Evolutionary conservation across 176 grass and related monocot genomes (phyloP).

Genomic region (Paspalum vaginatum): DNA sequence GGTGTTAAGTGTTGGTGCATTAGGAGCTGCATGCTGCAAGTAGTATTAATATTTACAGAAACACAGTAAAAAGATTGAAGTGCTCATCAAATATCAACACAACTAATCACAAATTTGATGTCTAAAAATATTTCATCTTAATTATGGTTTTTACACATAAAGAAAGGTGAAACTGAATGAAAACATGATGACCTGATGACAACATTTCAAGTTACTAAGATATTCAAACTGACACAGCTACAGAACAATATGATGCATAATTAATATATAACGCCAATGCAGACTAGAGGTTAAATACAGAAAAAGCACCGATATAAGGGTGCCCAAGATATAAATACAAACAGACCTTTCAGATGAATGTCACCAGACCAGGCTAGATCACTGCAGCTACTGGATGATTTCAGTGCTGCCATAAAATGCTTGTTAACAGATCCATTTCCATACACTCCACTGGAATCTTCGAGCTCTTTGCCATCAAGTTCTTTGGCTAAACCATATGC

Average conservation of each 20-base stretch:
- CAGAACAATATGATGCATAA: conserved; percentile 17
- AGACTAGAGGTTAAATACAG: background rate
- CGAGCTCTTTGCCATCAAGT: conserved; percentile 56
- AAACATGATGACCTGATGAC: background rate
- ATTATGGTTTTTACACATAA: background rate
- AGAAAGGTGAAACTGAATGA: background rate
- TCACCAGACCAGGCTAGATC: conserved; percentile 86
- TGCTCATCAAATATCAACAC: conserved; percentile 8
- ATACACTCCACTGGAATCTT: conserved; percentile 46
- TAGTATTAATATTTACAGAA: conserved; percentile 16
- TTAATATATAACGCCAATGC: conserved; percentile 23
- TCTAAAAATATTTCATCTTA: background rate
- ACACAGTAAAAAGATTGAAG: conserved; percentile 20
- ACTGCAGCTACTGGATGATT: conserved; percentile 65
- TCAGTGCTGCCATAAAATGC: conserved; percentile 83
- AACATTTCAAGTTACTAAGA: background rate
- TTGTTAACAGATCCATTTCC: conserved; percentile 50
- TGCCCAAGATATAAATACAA: background rate
- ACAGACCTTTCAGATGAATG: conserved; percentile 85
- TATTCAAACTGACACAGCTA: background rate
- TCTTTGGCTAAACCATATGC: conserved; percentile 95
- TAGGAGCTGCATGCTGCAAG: background rate
- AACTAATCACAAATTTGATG: conserved; percentile 17
- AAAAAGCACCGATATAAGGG: conserved; percentile 8
- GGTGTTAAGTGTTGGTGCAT: conserved; percentile 11